Evolutionary conservation across 1,284 basidiomycete species (phyloP), one percentile per base, ranked within the genome.

Genomic region (Gomphus bonarii): DNA sequence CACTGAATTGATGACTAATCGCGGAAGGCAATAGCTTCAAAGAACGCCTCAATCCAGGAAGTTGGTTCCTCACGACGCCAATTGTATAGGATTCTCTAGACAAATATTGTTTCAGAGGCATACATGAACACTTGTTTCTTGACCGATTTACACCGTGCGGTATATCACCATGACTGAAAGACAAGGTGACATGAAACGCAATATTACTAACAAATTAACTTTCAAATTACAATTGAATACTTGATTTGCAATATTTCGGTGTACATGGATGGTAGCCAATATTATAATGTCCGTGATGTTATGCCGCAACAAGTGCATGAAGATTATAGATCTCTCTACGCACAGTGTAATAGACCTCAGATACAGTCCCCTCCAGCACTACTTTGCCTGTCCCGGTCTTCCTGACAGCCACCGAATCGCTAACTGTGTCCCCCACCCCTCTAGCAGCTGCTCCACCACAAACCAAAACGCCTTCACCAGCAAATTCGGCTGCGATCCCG

Each of bases 381-480:
- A 97, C 84, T 64, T 81, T 81, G 1, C 91, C 92, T 63, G 85
- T 79, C 1, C 78, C 89, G 18, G 84, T 79, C 75, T 98, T 98
- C 63, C 85, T 77, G 35, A 98, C 93, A 0, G 91, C 86, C 1
- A 97, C 92, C 2, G 86, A 79, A 58, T 88, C 84, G 51, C 81
- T 82, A n/a, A 81, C 71, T 16, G 75, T 67, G 44, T 80, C 78
- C 16, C 74, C 68, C 33, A 72, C 68, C 49, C 73, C 72, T 54
- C 72, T 70, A 63, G 75, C 78, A 25, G 77, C 76, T n/a, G 77
- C 78, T 5, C 75, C 77, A 7, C 91, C 91, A 67, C 94, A 98
- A 18, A 98, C 80, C n/a, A 98, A 76, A 7, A 95, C 87, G 75
- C 95, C 95, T 70, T 97, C 93, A 20, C 94, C 94, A 16, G 93